phyloP scores from a whole-genome alignment of 169 alveolate genomes.

The Perkinsus marinus region DNA sequence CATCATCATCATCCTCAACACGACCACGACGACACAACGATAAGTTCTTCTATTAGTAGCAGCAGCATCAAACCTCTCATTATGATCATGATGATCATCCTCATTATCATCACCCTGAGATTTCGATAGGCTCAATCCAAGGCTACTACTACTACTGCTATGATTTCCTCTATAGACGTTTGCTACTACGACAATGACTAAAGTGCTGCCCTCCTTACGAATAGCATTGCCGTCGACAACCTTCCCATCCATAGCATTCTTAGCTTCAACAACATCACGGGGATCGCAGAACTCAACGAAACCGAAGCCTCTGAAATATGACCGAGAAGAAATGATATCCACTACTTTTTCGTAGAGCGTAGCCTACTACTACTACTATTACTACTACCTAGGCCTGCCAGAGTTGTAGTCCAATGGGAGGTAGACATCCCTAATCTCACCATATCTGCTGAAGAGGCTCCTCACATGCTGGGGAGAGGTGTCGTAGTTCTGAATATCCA shows the following conservation, averaged over 20 bases:
- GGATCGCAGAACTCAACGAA: slow-evolving; percentile 51
- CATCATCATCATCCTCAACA: no score
- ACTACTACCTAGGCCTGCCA: slow-evolving; percentile 43
- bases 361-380: no score
- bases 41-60: no score
- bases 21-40: no score
- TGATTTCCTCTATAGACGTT: no score
- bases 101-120: no score
- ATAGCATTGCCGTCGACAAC: slow-evolving; percentile 42
- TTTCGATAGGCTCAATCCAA: no score
- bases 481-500: slow-evolving; percentile 31
- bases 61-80: no score
- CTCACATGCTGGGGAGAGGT: slow-evolving; percentile 62
- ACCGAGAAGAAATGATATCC: no score
- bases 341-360: no score
- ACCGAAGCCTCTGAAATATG: slow-evolving; percentile 50
- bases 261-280: slow-evolving; percentile 51
- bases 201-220: not conserved
- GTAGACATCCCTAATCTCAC: slow-evolving; percentile 66
- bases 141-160: no score
- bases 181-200: not conserved
- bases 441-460: slow-evolving; percentile 49
- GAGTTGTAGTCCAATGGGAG: slow-evolving; percentile 67
- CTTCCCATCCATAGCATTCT: slow-evolving; percentile 51
- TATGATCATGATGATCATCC: no score